A percentile compares a stretch with the other conserved stretches of the same genome.
Evolutionary conservation across 805 yeast genomes (phyloP).

Genomic region (Candida schatavii): DNA sequence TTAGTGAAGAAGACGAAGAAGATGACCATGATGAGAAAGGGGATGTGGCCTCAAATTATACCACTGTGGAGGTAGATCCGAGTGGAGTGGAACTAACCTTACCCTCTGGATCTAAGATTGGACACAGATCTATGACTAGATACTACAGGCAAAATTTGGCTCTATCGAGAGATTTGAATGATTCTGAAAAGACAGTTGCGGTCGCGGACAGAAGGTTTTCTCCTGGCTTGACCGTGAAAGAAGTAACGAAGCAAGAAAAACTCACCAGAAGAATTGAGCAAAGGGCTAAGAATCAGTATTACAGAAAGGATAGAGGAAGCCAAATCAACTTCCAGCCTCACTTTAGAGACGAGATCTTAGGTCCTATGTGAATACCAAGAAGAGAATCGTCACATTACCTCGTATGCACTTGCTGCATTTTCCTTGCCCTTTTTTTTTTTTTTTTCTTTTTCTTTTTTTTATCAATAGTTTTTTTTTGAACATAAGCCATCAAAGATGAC

Average conservation of each 20-base stretch:
- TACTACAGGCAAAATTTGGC: constrained; percentile 62
- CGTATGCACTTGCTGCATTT: too few relatives aligned
- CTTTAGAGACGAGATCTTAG: constrained; percentile 29
- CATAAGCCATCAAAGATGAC: too few relatives aligned
- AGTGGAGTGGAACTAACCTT: constrained; percentile 66
- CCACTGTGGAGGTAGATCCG: constrained; percentile 44
- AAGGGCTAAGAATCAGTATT: constrained; percentile 21
- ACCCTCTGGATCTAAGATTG: constrained; percentile 76
- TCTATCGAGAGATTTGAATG: constrained; percentile 33
- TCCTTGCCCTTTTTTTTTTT: not conserved
- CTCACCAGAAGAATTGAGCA: constrained; percentile 21
- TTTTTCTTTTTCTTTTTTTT: too few relatives aligned
- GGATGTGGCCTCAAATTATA: constrained; percentile 23
- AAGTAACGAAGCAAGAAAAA: constrained; percentile 33
- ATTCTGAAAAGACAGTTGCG: constrained; percentile 71
- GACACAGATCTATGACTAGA: constrained; percentile 75
- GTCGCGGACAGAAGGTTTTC: constrained; percentile 63
- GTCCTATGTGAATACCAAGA: not conserved
- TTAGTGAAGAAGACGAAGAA: constrained; percentile 6
- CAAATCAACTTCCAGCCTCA: constrained; percentile 33
- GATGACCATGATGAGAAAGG: constrained; percentile 15
- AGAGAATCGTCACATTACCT: too few relatives aligned
- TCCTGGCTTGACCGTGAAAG: constrained; percentile 30
- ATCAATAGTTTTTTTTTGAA: too few relatives aligned
- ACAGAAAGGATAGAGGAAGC: constrained; percentile 23